A percentile compares a stretch with the other conserved stretches of the same genome.
Evolutionary conservation across 176 grass and related monocot species (phyloP).

Genomic region (sorghum (Sorghum bicolor)): Sorghum_bicolor_NCBIv3 NC_012873.2:9649001-9649500

Average conservation of each 20-base stretch:
- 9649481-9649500: neutral
- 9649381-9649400: slow-evolving; percentile 66
- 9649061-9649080: neutral
- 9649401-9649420: slow-evolving; percentile 74
- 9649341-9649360: slow-evolving; percentile 63
- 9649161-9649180: neutral
- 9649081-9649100: neutral
- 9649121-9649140: neutral
- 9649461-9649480: slow-evolving; percentile 49
- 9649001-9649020: too few relatives aligned
- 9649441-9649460: slow-evolving; percentile 93
- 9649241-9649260: slow-evolving; percentile 80
- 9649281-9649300: slow-evolving; percentile 78
- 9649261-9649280: slow-evolving; percentile 78
- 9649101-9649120: neutral
- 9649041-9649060: neutral
- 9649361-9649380: slow-evolving; percentile 60
- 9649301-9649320: slow-evolving; percentile 94
- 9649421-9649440: slow-evolving; percentile 93
- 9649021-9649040: too few relatives aligned
- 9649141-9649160: neutral
- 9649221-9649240: slow-evolving; percentile 58
- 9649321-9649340: slow-evolving; percentile 82
- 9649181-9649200: neutral
- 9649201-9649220: neutral